Evolutionary conservation across 2,329 filamentous ascomycete species (phyloP), one percentile per base, ranked within the genome.

Genomic region (Periconia sp.): DNA sequence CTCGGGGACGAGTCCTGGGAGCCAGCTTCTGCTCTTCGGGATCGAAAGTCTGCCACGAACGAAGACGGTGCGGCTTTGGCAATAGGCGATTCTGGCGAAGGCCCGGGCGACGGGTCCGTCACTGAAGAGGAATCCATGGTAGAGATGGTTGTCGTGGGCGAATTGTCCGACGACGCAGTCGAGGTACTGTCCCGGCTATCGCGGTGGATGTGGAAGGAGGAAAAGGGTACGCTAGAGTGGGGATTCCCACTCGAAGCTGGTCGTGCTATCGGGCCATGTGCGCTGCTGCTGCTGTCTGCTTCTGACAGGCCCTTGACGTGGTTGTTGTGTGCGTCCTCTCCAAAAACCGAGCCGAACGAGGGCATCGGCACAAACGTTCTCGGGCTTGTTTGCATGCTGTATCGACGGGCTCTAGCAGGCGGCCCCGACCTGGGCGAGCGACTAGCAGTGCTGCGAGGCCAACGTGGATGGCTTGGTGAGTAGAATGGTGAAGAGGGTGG

Each of bases 91-190:
- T 96, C 92, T 7, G 92, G 92, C 1, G 92, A 96, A 5, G 16
- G 92, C 90, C 38, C 92, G 3, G 94, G 91, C 4, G 92, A 96
- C 6, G 89, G 87, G 59, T 97, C 92, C 21, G 92, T 92, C 35
- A 94, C 79, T 21, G 90, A 89, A 7, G 90, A 92, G 4, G 92
- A 95, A 72, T 96, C 92, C 52, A 92, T 89, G 15, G 90, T 96
- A 5, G 91, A 96, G 36, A 94, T 82, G 2, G 92, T 96, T 3
- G 92, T 96, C 6, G 92, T 97, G 1, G 94, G 94, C 7, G 92
- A 97, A 16, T 92, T 96, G 63, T 96, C 92, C 29, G 89, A 89
- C 1, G 94, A 97, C 52, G 89, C 89, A 12, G 87, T 89, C 6
- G 86, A 92, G n/a, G 83, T 86, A 73, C 87, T 90, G 65, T 89